phyloP scores from a whole-genome alignment of 345 rosid genomes.

The Brassica incana region DNA sequence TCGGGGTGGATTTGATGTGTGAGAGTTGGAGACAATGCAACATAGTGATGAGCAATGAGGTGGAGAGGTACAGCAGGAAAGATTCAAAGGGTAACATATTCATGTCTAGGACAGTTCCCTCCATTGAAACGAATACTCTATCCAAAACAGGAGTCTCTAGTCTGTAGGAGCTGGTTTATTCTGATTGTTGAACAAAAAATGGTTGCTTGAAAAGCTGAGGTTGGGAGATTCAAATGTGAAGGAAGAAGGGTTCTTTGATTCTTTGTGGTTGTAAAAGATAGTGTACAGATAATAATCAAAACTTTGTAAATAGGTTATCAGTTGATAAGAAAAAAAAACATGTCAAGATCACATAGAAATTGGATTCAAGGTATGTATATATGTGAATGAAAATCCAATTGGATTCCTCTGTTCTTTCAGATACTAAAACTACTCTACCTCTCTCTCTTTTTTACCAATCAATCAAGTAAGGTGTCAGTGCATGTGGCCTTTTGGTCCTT shows the following conservation, averaged over 20 bases:
- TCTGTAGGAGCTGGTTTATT: slow-evolving; percentile 19
- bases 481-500: not conserved
- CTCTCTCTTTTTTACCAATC: not conserved
- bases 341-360: not conserved
- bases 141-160: slow-evolving; percentile 7
- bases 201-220: slow-evolving; percentile 1
- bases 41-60: slow-evolving; percentile 56
- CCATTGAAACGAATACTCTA: slow-evolving; percentile 31
- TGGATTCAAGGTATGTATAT: not conserved
- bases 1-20: slow-evolving; percentile 62
- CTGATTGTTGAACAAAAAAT: slow-evolving; percentile 1
- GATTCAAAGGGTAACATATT: slow-evolving; percentile 69
- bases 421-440: not conserved
- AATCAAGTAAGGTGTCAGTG: not conserved
- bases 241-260: slow-evolving; percentile 26
- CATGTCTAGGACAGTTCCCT: slow-evolving; percentile 45
- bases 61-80: slow-evolving; percentile 43
- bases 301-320: slow-evolving; percentile 20
- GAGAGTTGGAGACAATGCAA: slow-evolving; percentile 65
- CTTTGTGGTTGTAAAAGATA: slow-evolving; percentile 19
- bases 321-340: not conserved
- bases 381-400: slow-evolving; percentile 7
- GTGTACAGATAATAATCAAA: slow-evolving; percentile 14
- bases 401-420: not conserved
- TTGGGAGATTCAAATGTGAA: slow-evolving; percentile 13